Conservation (phyloP, 306 rosid genomes). For the Gillenia trifoliata region DNA sequence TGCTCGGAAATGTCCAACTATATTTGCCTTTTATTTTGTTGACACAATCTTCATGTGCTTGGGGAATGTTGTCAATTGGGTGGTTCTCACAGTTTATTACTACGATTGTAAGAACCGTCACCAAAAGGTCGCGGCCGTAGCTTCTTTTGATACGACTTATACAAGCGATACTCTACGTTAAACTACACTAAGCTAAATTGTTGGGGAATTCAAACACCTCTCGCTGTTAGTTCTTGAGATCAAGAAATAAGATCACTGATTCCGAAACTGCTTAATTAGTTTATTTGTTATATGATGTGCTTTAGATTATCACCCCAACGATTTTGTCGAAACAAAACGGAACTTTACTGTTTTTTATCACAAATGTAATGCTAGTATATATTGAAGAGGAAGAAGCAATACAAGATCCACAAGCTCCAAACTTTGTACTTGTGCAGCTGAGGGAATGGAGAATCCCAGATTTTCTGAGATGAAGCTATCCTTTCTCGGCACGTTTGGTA, state of each 20-base stretch:
- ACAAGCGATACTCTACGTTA: not conserved
- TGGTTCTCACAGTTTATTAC: conserved; percentile 6
- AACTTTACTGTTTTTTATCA: too few relatives aligned
- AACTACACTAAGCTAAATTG: too few relatives aligned
- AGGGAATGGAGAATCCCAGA: not conserved
- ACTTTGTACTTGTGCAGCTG: too few relatives aligned
- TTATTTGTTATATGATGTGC: too few relatives aligned
- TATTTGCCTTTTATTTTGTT: not conserved
- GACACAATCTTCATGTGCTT: not conserved
- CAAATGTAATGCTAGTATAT: too few relatives aligned
- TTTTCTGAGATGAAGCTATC: not conserved
- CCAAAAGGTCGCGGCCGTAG: not conserved
- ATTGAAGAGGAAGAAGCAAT: too few relatives aligned
- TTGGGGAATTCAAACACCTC: too few relatives aligned
- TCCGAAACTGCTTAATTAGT: too few relatives aligned
- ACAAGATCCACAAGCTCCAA: not conserved
- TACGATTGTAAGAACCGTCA: conserved; percentile 8
- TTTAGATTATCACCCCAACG: too few relatives aligned
- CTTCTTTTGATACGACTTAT: too few relatives aligned
- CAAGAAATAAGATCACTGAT: not conserved
- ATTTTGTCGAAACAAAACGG: too few relatives aligned
- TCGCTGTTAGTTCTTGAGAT: too few relatives aligned
- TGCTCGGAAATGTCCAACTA: not conserved
- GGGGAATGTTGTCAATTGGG: not conserved
- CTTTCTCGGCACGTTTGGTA: not conserved